phyloP scores from a whole-genome alignment of 768 basidiomycete species.

The Stropharia rugosoannulata region DNA sequence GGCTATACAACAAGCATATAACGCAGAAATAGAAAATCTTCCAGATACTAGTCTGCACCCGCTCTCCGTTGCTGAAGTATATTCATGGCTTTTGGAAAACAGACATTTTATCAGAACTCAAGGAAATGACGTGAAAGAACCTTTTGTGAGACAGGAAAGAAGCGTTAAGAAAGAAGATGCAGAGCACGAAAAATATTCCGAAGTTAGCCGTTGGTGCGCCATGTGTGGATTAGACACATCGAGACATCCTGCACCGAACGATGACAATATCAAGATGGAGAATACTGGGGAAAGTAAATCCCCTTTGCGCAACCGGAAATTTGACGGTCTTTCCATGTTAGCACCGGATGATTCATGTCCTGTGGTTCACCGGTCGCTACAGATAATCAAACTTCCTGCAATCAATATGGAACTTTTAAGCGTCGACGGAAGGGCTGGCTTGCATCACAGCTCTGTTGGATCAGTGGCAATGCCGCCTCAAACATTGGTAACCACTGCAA shows the following conservation, averaged over 20 bases:
- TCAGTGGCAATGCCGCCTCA: not conserved
- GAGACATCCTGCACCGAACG: slow-evolving; percentile 17
- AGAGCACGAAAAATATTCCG: not conserved
- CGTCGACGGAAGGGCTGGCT: not conserved
- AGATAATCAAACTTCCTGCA: slow-evolving; percentile 27
- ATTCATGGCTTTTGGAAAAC: slow-evolving; percentile 43
- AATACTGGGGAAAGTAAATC: slow-evolving; percentile 6
- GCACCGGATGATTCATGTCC: slow-evolving; percentile 15
- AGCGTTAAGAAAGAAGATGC: not conserved
- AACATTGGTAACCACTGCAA: slow-evolving; percentile 26
- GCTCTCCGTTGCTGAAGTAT: slow-evolving; percentile 44
- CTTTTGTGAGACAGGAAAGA: not conserved
- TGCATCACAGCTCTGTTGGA: not conserved
- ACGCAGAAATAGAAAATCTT: slow-evolving; percentile 14
- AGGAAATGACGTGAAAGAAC: not conserved
- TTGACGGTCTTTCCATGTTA: not conserved
- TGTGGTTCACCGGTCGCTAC: slow-evolving; percentile 22
- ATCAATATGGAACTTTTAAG: slow-evolving; percentile 20
- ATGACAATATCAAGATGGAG: slow-evolving; percentile 16
- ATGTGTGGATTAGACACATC: slow-evolving; percentile 30
- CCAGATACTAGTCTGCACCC: slow-evolving; percentile 16
- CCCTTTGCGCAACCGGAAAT: not conserved
- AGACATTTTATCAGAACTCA: slow-evolving; percentile 29
- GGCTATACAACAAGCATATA: slow-evolving; percentile 43
- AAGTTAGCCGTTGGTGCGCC: slow-evolving; percentile 23